Evolutionary conservation across 2,329 filamentous ascomycete genomes (phyloP).

Genomic region (Graphilbum ipis-grandicollis): DNA sequence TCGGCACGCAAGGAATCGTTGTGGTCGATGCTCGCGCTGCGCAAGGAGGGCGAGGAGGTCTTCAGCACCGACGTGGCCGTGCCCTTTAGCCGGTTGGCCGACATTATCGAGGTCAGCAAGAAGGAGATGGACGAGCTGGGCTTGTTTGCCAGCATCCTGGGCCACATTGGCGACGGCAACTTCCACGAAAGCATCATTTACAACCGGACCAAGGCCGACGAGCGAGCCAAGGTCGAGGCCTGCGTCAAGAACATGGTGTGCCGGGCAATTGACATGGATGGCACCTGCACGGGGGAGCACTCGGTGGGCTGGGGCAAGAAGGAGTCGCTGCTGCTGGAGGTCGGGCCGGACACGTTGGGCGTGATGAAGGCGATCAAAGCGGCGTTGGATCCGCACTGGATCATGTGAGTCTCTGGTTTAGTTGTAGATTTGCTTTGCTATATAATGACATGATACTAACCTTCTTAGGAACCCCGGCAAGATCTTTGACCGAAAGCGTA

Average conservation of each 20-base stretch:
- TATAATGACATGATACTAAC: too few species aligned
- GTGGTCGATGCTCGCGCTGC: slow-evolving; percentile 66
- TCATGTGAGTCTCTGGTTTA: slow-evolving; percentile 32
- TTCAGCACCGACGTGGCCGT: slow-evolving; percentile 78
- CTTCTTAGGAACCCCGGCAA: slow-evolving; percentile 76
- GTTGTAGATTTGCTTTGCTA: neutral
- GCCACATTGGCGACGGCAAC: slow-evolving; percentile 86
- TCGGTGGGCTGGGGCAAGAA: slow-evolving; percentile 79
- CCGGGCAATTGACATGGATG: slow-evolving; percentile 84
- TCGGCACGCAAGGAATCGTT: slow-evolving; percentile 65
- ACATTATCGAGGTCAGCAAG: slow-evolving; percentile 70
- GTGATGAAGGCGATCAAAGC: slow-evolving; percentile 75
- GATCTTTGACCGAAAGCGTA: slow-evolving; percentile 51
- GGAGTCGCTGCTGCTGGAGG: slow-evolving; percentile 57
- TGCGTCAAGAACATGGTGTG: slow-evolving; percentile 84
- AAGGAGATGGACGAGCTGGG: slow-evolving; percentile 76
- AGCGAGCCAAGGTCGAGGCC: slow-evolving; percentile 58
- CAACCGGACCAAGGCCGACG: slow-evolving; percentile 47
- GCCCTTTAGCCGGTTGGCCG: slow-evolving; percentile 56
- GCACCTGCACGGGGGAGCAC: slow-evolving; percentile 81
- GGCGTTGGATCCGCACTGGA: slow-evolving; percentile 71
- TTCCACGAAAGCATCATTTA: slow-evolving; percentile 93
- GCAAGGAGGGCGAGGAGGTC: slow-evolving; percentile 49
- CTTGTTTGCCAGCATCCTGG: slow-evolving; percentile 72
- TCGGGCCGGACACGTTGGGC: slow-evolving; percentile 62